These are phyloP conservation scores for Trametes cubensis DNA, from an alignment of 768 basidiomycete genomes.

Conservation along the genomic window DNA sequence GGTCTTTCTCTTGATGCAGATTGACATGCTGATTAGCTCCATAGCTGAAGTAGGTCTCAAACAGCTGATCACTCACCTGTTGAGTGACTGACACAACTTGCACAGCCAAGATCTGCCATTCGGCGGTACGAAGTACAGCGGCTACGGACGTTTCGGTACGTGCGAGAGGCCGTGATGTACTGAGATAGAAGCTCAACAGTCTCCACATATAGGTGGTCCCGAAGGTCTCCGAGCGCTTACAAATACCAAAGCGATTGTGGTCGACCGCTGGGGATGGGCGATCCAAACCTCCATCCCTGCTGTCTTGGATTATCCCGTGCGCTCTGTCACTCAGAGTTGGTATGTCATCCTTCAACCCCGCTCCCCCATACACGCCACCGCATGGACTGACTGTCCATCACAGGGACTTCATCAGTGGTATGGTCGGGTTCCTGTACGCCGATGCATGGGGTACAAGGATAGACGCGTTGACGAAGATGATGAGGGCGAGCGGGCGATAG, in stretches of 20 bases:
- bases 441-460: constrained; percentile 50
- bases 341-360: constrained; percentile 40
- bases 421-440: constrained; percentile 51
- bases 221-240: constrained; percentile 91
- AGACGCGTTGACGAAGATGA: constrained; percentile 42
- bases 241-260: constrained; percentile 84
- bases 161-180: constrained; percentile 14
- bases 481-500: constrained; percentile 41
- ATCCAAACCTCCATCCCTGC: constrained; percentile 86
- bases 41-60: constrained; percentile 60
- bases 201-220: constrained; percentile 65
- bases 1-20: neutral
- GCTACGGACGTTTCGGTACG: constrained; percentile 91
- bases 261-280: constrained; percentile 82
- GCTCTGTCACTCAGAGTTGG: constrained; percentile 75
- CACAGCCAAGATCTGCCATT: constrained; percentile 90
- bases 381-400: constrained; percentile 6
- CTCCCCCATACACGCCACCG: neutral
- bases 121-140: constrained; percentile 88
- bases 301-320: constrained; percentile 84
- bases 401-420: constrained; percentile 56
- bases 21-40: constrained; percentile 21
- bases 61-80: neutral
- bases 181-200: constrained; percentile 15
- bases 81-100: constrained; percentile 29